A percentile compares a stretch with the other conserved stretches of the same genome.
Evolutionary conservation across 1,284 basidiomycete genomes (phyloP).

Genomic region (Cystobasidium sp.): DNA sequence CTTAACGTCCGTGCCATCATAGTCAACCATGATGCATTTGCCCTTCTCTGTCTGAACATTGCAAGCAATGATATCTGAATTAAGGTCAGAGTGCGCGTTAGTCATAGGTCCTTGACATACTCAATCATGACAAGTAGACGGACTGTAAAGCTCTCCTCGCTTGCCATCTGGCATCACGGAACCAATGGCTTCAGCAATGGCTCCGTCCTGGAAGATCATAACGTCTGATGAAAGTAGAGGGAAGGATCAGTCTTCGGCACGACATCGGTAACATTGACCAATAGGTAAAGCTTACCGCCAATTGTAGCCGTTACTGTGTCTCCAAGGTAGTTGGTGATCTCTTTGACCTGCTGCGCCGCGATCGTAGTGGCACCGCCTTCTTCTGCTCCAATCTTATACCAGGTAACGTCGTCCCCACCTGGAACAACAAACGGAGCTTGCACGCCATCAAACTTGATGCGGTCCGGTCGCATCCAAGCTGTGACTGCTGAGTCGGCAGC

Average conservation of each 20-base stretch:
- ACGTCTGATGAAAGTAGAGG: background rate
- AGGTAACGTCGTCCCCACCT: slow-evolving; percentile 17
- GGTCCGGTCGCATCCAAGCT: slow-evolving; percentile 25
- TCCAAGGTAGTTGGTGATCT: slow-evolving; percentile 6
- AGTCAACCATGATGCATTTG: slow-evolving; percentile 36
- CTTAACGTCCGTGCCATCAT: slow-evolving; percentile 19
- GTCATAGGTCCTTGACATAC: background rate
- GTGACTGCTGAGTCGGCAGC: slow-evolving; percentile 1
- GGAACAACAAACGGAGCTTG: slow-evolving; percentile 29
- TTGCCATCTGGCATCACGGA: slow-evolving; percentile 14
- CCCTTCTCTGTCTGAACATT: slow-evolving; percentile 28
- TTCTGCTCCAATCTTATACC: slow-evolving; percentile 23
- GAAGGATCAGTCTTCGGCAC: background rate
- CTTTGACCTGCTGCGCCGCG: slow-evolving; percentile 19
- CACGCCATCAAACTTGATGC: slow-evolving; percentile 16
- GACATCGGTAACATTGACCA: background rate
- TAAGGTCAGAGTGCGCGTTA: background rate
- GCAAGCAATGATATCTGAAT: slow-evolving; percentile 39
- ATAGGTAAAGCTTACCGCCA: background rate
- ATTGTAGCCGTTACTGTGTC: slow-evolving; percentile 21
- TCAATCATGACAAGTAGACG: background rate
- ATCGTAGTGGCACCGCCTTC: slow-evolving; percentile 18
- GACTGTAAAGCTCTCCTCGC: slow-evolving; percentile 35
- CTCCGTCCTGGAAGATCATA: slow-evolving; percentile 27
- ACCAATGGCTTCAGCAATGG: slow-evolving; percentile 36